Conservation (phyloP, 75 land plant species). For the Azolla pinnata region DNA sequence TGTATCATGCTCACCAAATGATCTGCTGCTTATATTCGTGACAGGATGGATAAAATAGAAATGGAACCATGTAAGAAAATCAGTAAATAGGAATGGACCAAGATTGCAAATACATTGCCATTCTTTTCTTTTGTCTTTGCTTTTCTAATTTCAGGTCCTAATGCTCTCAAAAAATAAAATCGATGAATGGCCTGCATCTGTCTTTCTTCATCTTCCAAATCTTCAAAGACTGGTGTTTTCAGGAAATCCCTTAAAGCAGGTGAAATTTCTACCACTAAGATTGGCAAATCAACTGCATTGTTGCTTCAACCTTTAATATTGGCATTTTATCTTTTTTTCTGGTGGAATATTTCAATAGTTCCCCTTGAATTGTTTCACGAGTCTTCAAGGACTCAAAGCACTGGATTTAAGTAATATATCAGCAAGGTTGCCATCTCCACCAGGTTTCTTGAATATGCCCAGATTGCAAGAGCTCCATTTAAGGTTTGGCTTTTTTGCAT, state of each 20-base stretch:
- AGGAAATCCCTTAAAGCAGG: conserved; percentile 63
- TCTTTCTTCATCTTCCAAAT: conserved; percentile 47
- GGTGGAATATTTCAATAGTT: conserved; percentile 30
- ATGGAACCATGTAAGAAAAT: neutral
- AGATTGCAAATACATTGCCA: neutral
- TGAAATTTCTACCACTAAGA: conserved; percentile 8
- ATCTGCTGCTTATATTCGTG: neutral
- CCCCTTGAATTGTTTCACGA: conserved; percentile 58
- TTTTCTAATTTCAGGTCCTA: too few relatives aligned
- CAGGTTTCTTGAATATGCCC: conserved; percentile 52
- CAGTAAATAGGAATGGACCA: neutral
- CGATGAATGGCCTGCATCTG: conserved; percentile 67
- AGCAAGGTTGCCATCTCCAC: conserved; percentile 47
- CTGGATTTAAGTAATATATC: conserved; percentile 71
- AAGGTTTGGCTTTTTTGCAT: conserved; percentile 34
- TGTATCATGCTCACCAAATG: too few relatives aligned
- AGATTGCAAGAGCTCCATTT: conserved; percentile 68
- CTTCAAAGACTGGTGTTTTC: conserved; percentile 70
- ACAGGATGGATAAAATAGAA: neutral
- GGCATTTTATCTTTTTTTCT: neutral
- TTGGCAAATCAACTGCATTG: neutral
- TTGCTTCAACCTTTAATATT: neutral
- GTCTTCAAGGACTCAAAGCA: conserved; percentile 47
- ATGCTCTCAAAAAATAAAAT: conserved; percentile 72
- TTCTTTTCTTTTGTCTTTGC: neutral